Base-by-base conservation (phyloP, 108 stramenopile species). In the Skeletonema potamos region DNA sequence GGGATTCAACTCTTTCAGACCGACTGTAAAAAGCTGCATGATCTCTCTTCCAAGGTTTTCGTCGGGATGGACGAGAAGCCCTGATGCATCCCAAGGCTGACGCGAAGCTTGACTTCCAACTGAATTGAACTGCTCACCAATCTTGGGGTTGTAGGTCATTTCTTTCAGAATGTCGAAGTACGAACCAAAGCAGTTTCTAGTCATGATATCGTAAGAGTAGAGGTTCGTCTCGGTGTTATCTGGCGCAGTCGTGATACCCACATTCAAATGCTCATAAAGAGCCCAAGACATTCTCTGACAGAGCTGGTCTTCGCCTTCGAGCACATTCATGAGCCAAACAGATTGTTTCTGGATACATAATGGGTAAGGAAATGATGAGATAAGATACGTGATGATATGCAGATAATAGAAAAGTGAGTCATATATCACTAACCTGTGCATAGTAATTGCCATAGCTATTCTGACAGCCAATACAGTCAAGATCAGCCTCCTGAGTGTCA, bases 281-380 rank as follows among this genome's bases (percentile, higher is more conserved):
- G 86, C 87, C 89, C 89, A 92, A 15, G 93, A 89, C 55, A 92
- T 77, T 4, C 91, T 69, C 58, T 92, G 87, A 33, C 93, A 79
- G 11, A 94, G 57, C 72, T 82, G 77, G 48, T 77, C 81, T 34
- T 84, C 83, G 1, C 48, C 64, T n/a, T 73, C 72, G 0, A 72
- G 22, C 12, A 59, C 66, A 36, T 78, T 78, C 30, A 79, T 60
- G 27, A 67, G 59, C 77, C 69, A 74, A 29, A 82, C 73, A 22
- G 72, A 74, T 30, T 66, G 72, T 36, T 73, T 79, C 66, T 82
- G 82, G n/a, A n/a, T n/a, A n/a, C n/a, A n/a, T n/a, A n/a, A n/a
- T n/a, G n/a, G n/a, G n/a, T n/a, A n/a, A n/a, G n/a, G n/a, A n/a
- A n/a, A 11, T 55, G 27, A 46, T 62, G 64, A 26, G 78, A 74